Evolutionary conservation across 148 eudicot genomes (phyloP).

Genomic region (Arbutus unedo): DNA sequence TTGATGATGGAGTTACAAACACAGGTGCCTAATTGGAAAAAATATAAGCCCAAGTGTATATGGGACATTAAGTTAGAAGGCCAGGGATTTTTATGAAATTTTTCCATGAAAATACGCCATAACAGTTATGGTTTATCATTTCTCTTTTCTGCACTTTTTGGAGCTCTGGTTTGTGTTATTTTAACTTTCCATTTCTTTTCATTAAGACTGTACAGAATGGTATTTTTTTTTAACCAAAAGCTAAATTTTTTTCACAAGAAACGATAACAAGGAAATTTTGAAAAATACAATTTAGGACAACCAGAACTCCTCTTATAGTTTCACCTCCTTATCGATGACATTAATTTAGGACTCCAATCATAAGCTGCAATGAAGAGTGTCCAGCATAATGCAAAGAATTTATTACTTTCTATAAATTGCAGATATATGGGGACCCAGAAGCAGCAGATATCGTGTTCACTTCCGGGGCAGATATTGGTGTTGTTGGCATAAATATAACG

Average conservation of each 20-base stretch:
- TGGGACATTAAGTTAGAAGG: no score
- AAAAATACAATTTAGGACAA: background rate
- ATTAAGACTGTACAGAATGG: background rate
- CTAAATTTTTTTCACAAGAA: background rate
- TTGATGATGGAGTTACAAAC: no score
- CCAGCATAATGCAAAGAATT: background rate
- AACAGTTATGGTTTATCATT: background rate
- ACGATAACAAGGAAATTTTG: background rate
- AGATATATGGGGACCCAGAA: conserved; percentile 95
- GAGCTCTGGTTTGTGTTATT: background rate
- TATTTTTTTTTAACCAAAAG: background rate
- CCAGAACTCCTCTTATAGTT: background rate
- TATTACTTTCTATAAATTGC: conserved; percentile 18
- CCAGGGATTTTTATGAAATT: no score
- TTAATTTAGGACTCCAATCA: background rate
- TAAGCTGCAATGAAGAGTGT: background rate
- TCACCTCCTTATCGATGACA: background rate
- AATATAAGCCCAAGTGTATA: no score
- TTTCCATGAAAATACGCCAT: background rate
- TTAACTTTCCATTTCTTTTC: background rate
- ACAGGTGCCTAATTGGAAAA: no score
- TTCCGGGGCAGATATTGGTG: conserved; percentile 79
- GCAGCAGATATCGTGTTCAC: conserved; percentile 92
- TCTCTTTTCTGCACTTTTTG: background rate
- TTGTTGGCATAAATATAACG: conserved; percentile 88